A percentile compares a stretch with the other conserved stretches of the same genome.
These are phyloP conservation scores for Hypoxylon fragiforme DNA, from an alignment of 495 filamentous ascomycete genomes.

Conservation along the genomic window DNA sequence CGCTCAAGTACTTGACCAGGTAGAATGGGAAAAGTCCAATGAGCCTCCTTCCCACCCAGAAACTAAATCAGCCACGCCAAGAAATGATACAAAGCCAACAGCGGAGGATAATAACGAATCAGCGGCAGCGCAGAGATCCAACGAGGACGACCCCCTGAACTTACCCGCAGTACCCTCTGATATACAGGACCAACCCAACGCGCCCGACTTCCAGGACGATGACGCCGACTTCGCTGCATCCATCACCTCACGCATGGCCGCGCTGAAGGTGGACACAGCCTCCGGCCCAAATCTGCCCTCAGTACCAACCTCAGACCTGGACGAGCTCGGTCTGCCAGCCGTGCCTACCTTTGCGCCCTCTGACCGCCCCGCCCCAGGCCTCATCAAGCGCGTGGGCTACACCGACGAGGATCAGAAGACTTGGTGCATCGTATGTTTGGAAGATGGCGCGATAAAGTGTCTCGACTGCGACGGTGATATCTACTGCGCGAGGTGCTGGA, in stretches of 20 bases:
- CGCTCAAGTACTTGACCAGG: constrained; percentile 43
- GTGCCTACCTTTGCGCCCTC: constrained; percentile 57
- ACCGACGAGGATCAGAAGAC: constrained; percentile 66
- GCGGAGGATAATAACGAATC: neutral
- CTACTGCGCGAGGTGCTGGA: constrained; percentile 70
- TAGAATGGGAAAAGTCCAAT: constrained; percentile 32
- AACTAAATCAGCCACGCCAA: constrained; percentile 9
- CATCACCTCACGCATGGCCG: constrained; percentile 46
- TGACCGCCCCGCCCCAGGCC: constrained; percentile 41
- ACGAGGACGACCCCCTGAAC: constrained; percentile 22
- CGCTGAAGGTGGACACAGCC: constrained; percentile 39
- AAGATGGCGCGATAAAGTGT: constrained; percentile 65
- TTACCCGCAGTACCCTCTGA: constrained; percentile 44
- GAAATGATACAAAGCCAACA: constrained; percentile 7
- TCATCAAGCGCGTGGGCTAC: constrained; percentile 42
- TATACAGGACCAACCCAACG: constrained; percentile 29
- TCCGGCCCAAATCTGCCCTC: constrained; percentile 24
- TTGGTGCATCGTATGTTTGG: constrained; percentile 73
- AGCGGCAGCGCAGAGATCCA: neutral
- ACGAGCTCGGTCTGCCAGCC: constrained; percentile 53
- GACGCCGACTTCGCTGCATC: constrained; percentile 42
- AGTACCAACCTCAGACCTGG: constrained; percentile 30
- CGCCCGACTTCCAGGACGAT: constrained; percentile 2
- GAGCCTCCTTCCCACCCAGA: constrained; percentile 7
- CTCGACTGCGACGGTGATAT: constrained; percentile 65